A percentile compares a stretch with the other conserved stretches of the same genome.
Conservation (phyloP, 202 grass and related monocot genomes). For the Zoysia matrella region DNA sequence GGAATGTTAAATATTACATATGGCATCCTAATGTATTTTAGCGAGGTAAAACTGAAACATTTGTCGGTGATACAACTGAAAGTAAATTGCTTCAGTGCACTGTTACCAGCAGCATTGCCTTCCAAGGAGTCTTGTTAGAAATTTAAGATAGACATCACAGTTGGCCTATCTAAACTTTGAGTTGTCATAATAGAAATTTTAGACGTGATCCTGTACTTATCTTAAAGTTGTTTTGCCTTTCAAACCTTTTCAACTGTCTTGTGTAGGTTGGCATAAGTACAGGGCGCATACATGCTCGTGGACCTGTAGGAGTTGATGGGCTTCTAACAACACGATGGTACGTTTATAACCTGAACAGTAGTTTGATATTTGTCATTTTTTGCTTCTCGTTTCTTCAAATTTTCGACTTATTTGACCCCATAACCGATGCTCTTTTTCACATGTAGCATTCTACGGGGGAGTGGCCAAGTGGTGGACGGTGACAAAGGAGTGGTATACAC, state of each 20-base stretch:
- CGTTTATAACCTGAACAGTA: not conserved
- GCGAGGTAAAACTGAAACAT: not conserved
- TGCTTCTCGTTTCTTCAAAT: not conserved
- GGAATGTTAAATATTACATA: not conserved
- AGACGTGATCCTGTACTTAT: not conserved
- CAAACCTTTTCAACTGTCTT: slow-evolving; percentile 45
- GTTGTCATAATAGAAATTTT: not conserved
- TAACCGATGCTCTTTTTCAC: slow-evolving; percentile 5
- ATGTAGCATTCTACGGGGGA: slow-evolving; percentile 87
- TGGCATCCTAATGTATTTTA: not conserved
- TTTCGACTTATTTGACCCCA: too few species aligned
- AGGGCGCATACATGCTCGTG: slow-evolving; percentile 97
- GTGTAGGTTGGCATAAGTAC: slow-evolving; percentile 98
- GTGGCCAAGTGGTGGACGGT: slow-evolving; percentile 89
- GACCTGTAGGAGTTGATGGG: slow-evolving; percentile 96
- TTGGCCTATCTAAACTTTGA: not conserved
- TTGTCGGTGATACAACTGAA: too few species aligned
- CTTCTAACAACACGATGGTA: slow-evolving; percentile 96
- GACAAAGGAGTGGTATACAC: slow-evolving; percentile 93
- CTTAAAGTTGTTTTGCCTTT: not conserved
- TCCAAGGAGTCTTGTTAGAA: too few species aligned
- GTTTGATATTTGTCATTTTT: not conserved
- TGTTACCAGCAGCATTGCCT: too few species aligned
- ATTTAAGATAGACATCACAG: not conserved
- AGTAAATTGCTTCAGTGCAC: too few species aligned